phyloP scores from a whole-genome alignment of 345 rosid genomes.

The Durio zibethinus region DNA sequence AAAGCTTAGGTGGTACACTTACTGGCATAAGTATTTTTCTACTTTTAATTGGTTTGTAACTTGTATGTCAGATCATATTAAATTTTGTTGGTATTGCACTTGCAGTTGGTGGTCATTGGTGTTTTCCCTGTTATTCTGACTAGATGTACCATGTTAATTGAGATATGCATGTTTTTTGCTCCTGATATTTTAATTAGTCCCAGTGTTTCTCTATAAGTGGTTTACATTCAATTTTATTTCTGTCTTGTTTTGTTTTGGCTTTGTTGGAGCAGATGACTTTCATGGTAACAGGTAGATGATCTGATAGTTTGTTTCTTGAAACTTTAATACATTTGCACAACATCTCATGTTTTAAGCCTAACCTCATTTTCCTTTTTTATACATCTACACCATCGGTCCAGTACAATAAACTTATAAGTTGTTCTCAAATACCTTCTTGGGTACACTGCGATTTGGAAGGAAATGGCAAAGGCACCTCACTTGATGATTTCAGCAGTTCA shows the following conservation, averaged over 20 bases:
- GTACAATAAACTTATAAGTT: slow-evolving; percentile 72
- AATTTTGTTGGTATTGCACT: not conserved
- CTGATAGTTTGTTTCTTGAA: not conserved
- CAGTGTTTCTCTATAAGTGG: not conserved
- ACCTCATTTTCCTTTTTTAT: slow-evolving; percentile 11
- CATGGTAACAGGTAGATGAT: not conserved
- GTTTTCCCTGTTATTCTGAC: not conserved
- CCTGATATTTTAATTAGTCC: not conserved
- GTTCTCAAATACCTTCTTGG: slow-evolving; percentile 81
- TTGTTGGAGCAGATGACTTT: not conserved
- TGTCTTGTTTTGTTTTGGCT: not conserved
- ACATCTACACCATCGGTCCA: slow-evolving; percentile 26
- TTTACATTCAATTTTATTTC: not conserved
- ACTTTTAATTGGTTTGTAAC: not conserved
- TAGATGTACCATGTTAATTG: not conserved
- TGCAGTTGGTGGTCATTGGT: not conserved
- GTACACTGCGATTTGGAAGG: slow-evolving; percentile 74
- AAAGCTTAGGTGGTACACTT: not conserved
- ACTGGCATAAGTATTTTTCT: not conserved
- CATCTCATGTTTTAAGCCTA: slow-evolving; percentile 7
- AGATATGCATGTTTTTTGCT: not conserved
- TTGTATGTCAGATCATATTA: not conserved
- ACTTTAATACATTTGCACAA: not conserved
- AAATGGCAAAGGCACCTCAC: slow-evolving; percentile 47
- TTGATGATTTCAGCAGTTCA: slow-evolving; percentile 51